Evolutionary conservation across 371 early-diverging fungal species (phyloP), one percentile per base, ranked within the genome.

Genomic region (Mortierella sp.): DNA sequence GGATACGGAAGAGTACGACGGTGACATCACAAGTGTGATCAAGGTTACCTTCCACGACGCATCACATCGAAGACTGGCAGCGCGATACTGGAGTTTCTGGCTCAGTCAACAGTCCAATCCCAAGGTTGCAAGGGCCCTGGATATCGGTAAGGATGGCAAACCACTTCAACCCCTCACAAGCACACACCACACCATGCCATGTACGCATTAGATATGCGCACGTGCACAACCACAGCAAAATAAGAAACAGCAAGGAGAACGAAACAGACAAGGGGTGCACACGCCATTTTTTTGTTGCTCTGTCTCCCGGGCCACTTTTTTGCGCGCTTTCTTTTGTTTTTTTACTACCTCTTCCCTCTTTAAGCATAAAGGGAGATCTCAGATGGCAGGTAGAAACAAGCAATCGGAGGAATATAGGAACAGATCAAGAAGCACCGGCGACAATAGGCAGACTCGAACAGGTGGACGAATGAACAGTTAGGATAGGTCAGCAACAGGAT

Each of bases 81-180:
- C 91, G 4, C 91, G 92, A 24, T 94, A 94, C 78, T 96, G 96
- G 96, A 90, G 90, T 71, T 95, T 93, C 77, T 96, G 96, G 96
- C 82, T 93, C 14, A 90, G 90, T 68, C 95, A 96, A 79, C 95
- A 95, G 83, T 88, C 91, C 2, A 88, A 90, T 54, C 91, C 93
- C n/a, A 90, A 92, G 35, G 81, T 83, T 7, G 94, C 96, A 1
- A 89, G 94, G 74, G 96, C 95, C 4, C 81, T 96, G 7, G 93
- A 92, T 77, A 83, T 95, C 49, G 94, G 93, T 89, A 90, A 76
- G 75, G 21, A 21, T 7, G 11, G 51, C 21, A 21, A 51, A 18
- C 51, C 5, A 16, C 14, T 5, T 51, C 51, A 51, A 21, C 0
- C 2, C 48, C 16, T 46, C 14, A 14, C 21, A 51, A 16, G 51